These are phyloP conservation scores for Aciculosporium take DNA, from an alignment of 2,329 filamentous ascomycete genomes.

Conservation along the genomic window DNA sequence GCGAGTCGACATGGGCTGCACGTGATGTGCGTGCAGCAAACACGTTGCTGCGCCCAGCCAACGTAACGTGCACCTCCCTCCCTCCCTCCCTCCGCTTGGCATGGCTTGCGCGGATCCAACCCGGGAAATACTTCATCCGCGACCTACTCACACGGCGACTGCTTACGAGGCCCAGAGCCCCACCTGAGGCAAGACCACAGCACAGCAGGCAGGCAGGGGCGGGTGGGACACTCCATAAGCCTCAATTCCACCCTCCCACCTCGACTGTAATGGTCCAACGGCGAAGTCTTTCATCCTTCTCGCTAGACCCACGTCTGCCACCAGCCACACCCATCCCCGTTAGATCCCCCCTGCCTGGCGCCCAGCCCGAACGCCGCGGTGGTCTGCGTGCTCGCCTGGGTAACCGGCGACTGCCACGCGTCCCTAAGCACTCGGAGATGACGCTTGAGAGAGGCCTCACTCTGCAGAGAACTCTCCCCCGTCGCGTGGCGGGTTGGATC, in stretches of 20 bases:
- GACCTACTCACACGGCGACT: too few relatives aligned
- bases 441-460: slow-evolving; percentile 59
- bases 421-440: slow-evolving; percentile 53
- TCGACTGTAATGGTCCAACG: slow-evolving; percentile 50
- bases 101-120: too few relatives aligned
- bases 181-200: too few relatives aligned
- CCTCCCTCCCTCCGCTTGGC: too few relatives aligned
- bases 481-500: slow-evolving; percentile 56
- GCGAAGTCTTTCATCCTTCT: slow-evolving; percentile 46
- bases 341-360: slow-evolving; percentile 41
- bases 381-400: slow-evolving; percentile 49
- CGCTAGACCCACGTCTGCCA: too few relatives aligned
- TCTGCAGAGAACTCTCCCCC: slow-evolving; percentile 59
- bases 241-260: slow-evolving; percentile 2
- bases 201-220: background rate
- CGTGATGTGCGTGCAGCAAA: too few relatives aligned
- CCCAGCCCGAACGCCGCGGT: slow-evolving; percentile 57
- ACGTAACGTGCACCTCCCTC: too few relatives aligned
- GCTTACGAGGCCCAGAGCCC: too few relatives aligned
- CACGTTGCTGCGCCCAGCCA: too few relatives aligned
- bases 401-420: slow-evolving; percentile 48
- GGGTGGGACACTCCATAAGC: slow-evolving; percentile 9
- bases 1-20: too few relatives aligned
- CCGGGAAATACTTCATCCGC: too few relatives aligned
- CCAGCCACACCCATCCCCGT: slow-evolving; percentile 38